Conservation (phyloP, 176 grass and related monocot genomes). For the Aegilops tauschii region DNA sequence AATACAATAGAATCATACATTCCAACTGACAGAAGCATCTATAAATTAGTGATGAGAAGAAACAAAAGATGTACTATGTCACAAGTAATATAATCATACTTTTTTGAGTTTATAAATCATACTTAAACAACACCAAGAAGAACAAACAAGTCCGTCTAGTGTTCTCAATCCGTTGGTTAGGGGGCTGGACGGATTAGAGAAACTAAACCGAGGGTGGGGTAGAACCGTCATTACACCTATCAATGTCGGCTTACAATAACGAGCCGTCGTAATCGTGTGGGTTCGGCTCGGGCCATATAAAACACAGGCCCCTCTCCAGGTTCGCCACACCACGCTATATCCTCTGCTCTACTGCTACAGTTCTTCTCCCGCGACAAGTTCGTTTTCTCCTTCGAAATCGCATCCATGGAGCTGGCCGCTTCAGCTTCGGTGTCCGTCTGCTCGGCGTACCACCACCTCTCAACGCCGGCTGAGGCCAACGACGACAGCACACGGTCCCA, state of each 20-base stretch:
- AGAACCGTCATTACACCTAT: constrained; percentile 14
- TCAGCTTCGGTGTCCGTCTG: constrained; percentile 38
- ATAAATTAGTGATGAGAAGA: background rate
- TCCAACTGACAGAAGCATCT: constrained; percentile 7
- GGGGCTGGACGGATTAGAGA: background rate
- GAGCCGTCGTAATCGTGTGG: constrained; percentile 10
- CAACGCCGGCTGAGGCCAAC: background rate
- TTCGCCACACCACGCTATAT: background rate
- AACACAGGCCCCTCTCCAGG: background rate
- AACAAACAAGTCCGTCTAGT: background rate
- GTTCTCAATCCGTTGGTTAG: background rate
- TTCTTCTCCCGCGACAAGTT: no score
- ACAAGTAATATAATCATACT: background rate
- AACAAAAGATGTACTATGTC: background rate
- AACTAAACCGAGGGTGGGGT: background rate
- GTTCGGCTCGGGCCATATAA: constrained; percentile 33
- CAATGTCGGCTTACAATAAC: constrained; percentile 11
- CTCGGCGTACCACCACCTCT: constrained; percentile 38
- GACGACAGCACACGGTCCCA: background rate
- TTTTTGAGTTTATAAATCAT: background rate
- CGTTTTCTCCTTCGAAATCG: background rate
- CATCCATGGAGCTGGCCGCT: constrained; percentile 23
- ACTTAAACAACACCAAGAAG: background rate
- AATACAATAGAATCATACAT: background rate
- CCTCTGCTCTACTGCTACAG: background rate